Percentiles rank a stretch among this genome's conserved stretches.
Conservation (phyloP, 176 grass and related monocot species). For the Cocos nucifera region DNA sequence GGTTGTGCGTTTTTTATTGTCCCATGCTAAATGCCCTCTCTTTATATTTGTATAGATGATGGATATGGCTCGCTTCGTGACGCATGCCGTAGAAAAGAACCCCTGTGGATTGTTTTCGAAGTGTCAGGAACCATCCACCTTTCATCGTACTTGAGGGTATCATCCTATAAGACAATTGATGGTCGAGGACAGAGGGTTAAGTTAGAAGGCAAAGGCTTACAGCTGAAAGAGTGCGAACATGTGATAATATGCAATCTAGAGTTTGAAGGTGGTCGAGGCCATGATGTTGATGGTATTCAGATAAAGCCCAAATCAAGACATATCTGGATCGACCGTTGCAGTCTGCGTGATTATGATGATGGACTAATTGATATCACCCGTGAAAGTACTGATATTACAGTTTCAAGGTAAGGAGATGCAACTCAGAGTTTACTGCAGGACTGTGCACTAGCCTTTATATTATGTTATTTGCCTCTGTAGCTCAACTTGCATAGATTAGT, state of each 20-base stretch:
- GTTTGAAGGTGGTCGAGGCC: constrained; percentile 54
- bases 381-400: constrained; percentile 66
- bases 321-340: constrained; percentile 76
- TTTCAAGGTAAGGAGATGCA: constrained; percentile 36
- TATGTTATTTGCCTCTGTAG: neutral
- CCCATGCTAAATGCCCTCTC: neutral
- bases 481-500: neutral
- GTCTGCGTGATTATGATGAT: constrained; percentile 62
- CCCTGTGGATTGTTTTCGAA: constrained; percentile 66
- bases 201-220: constrained; percentile 57
- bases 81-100: constrained; percentile 43
- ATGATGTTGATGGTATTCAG: constrained; percentile 77
- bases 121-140: constrained; percentile 61
- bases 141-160: constrained; percentile 42
- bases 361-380: constrained; percentile 74
- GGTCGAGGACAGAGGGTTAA: constrained; percentile 50
- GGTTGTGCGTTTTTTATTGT: too few relatives aligned
- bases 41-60: constrained; percentile 36
- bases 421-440: too few relatives aligned
- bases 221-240: constrained; percentile 60
- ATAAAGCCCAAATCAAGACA: constrained; percentile 51
- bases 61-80: constrained; percentile 50
- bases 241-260: constrained; percentile 68
- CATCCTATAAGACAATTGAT: constrained; percentile 78
- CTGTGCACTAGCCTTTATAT: neutral